A percentile compares a stretch with the other conserved stretches of the same genome.
Conservation (phyloP, 495 filamentous ascomycete species). For the Lasiosphaeriaceae sp. region DNA sequence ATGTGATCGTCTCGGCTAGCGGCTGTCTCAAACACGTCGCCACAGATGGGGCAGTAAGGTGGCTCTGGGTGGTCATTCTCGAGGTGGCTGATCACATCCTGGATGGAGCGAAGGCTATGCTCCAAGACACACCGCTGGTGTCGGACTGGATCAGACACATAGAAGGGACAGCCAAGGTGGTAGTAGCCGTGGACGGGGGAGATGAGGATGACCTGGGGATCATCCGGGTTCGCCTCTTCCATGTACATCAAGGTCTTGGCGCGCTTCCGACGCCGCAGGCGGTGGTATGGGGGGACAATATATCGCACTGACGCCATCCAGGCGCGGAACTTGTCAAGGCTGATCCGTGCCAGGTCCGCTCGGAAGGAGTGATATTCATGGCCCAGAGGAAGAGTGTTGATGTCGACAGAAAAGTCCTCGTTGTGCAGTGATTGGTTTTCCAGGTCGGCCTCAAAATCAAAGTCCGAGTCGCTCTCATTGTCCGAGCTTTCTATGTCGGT, state of each 20-base stretch:
- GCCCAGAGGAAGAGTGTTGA: too few species aligned
- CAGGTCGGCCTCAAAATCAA: too few species aligned
- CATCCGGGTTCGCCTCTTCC: neutral
- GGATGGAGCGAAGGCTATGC: neutral
- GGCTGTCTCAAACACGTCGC: neutral
- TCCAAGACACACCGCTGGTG: neutral
- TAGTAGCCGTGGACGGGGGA: neutral
- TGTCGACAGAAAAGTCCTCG: too few species aligned
- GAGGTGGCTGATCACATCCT: neutral
- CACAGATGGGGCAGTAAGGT: neutral
- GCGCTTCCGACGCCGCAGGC: neutral
- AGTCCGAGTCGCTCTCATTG: too few species aligned
- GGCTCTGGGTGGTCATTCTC: neutral
- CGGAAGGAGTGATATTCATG: neutral
- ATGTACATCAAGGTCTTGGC: neutral
- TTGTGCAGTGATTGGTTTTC: too few species aligned
- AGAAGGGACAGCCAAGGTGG: neutral
- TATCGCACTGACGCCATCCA: neutral
- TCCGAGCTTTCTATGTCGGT: too few species aligned
- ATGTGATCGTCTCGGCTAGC: neutral
- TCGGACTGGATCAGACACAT: neutral
- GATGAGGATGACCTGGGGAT: neutral
- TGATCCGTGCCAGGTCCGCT: neutral
- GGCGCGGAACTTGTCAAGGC: neutral
- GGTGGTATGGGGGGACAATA: neutral